Base-by-base conservation (phyloP, 768 basidiomycete genomes). In the Lyophyllum shimeji region DNA sequence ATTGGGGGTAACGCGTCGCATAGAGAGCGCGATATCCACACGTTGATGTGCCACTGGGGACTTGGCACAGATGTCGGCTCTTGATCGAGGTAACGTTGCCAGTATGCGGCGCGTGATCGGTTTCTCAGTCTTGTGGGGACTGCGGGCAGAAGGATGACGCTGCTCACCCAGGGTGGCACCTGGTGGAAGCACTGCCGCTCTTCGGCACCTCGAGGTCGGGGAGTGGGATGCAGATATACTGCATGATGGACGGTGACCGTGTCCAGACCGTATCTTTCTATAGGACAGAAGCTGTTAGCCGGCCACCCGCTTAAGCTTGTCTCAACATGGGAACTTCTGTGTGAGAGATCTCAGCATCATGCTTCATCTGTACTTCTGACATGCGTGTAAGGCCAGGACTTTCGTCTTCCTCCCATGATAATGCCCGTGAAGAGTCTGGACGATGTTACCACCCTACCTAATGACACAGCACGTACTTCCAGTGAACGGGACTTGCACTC, bases 321-420 rank as follows among this genome's bases (percentile, higher is more conserved):
- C 33, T 58, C 45, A 47, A 50, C 60, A 61, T 52, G 62, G 55
- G 58, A 65, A 60, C 39, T 58, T 64, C 42, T 45, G 50, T 56
- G 58, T 59, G 55, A 57, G 64, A 59, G 42, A 46, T 48, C 43
- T n/a, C 52, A 15, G 48, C 52, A 51, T 53, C 45, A 42, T 21
- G 52, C 52, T 65, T 62, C 57, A 56, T 62, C 53, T 53, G 59
- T 60, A 59, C 59, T 60, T 63, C 55, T 62, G 57, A 57, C 57
- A 63, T 63, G 62, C 53, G 60, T 53, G 47, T 33, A 50, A 52
- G 51, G 50, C 40, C 47, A 55, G 57, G 56, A 33, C 46, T 43
- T 50, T 53, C 55, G 50, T 55, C 62, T 58, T 59, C 55, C 58
- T 50, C 53, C 58, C 62, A 60, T 55, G 51, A 57, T 54, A 20